Evolutionary conservation across 75 land plant genomes (phyloP), one percentile per base, ranked within the genome.

Genomic region (Cryptomeria japonica): DNA sequence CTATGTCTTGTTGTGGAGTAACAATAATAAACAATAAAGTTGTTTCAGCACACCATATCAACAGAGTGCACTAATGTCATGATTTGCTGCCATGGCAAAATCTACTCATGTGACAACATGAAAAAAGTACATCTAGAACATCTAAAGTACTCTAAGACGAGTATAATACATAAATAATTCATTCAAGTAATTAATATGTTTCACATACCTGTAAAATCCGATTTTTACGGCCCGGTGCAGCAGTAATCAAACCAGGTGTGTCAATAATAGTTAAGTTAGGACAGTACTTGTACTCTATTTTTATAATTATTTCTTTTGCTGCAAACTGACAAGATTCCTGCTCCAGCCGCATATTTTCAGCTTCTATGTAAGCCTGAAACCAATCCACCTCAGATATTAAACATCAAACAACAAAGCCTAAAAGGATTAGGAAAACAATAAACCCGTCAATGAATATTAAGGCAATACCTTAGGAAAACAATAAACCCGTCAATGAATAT

Each of bases 221-320:
- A 79, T 95, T 98, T 86, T 98, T 98, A 3, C 93, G 94, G 53
- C 93, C 96, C 13, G 99, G 98, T n/a, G 98, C 96, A 87, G 99
- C 96, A 90, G 98, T 93, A 93, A 97, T 95, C 53, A 98, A 97
- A 10, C 99, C 99, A 56, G 99, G 99, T 32, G 99, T 98, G 87
- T 98, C 99, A 38, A 98, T 98, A 73, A 98, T 96, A 32, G 99
- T 98, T 55, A 98, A 94, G 88, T 98, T 98, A n/a, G 98, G 99
- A 58, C 99, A 98, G 86, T 91, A 93, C 78, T 98, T 98, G 78
- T 95, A 98, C 83, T 96, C 98, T 58, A 98, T 91, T 79, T 90
- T 95, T 16, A 98, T 90, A 18, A 95, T 93, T 28, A 98, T 97
- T 90, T 98, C 99, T 84, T 95, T 93, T 16, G 96, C 94, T 34